Conservation (phyloP, 208 protist species). For the Crithidia expoeki region DNA sequence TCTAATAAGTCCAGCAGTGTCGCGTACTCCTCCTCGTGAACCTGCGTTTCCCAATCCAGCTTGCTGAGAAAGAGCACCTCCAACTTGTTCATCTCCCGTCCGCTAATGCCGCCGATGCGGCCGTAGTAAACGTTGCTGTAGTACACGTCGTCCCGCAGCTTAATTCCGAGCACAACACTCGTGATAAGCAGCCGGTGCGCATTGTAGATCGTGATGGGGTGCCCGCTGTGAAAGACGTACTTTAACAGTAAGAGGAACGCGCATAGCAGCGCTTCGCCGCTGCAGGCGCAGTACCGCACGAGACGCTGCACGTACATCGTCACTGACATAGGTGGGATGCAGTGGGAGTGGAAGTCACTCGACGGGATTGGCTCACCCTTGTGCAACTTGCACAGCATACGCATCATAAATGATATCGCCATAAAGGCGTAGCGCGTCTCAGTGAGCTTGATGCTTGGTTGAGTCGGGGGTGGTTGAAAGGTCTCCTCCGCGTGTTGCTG, state of each 20-base stretch:
- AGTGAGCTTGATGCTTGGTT: slow-evolving; percentile 17
- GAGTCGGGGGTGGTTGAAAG: not conserved
- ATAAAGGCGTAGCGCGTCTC: slow-evolving; percentile 41
- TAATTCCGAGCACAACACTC: slow-evolving; percentile 87
- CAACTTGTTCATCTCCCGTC: slow-evolving; percentile 90
- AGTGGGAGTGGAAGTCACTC: slow-evolving; percentile 81
- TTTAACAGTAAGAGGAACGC: slow-evolving; percentile 90
- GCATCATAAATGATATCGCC: slow-evolving; percentile 60
- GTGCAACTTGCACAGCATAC: slow-evolving; percentile 66
- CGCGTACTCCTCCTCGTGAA: slow-evolving; percentile 62
- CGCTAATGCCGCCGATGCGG: slow-evolving; percentile 88
- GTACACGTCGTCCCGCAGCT: slow-evolving; percentile 94
- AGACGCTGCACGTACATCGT: slow-evolving; percentile 86
- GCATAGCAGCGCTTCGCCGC: slow-evolving; percentile 87
- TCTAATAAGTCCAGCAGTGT: slow-evolving; percentile 46
- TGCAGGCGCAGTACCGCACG: slow-evolving; percentile 79
- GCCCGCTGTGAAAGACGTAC: slow-evolving; percentile 66
- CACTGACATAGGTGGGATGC: slow-evolving; percentile 78
- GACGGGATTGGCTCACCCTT: slow-evolving; percentile 55
- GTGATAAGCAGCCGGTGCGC: slow-evolving; percentile 93
- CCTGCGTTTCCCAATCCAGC: slow-evolving; percentile 83
- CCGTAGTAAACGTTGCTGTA: slow-evolving; percentile 94
- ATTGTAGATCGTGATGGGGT: slow-evolving; percentile 90
- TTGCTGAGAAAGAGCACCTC: slow-evolving; percentile 87
- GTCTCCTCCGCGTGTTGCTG: slow-evolving; percentile 11